Percentiles rank a stretch among this genome's conserved stretches.
These are phyloP conservation scores for Mayamaea pseudoterrestris DNA, from an alignment of 108 stramenopile species.

Conservation along the genomic window DNA sequence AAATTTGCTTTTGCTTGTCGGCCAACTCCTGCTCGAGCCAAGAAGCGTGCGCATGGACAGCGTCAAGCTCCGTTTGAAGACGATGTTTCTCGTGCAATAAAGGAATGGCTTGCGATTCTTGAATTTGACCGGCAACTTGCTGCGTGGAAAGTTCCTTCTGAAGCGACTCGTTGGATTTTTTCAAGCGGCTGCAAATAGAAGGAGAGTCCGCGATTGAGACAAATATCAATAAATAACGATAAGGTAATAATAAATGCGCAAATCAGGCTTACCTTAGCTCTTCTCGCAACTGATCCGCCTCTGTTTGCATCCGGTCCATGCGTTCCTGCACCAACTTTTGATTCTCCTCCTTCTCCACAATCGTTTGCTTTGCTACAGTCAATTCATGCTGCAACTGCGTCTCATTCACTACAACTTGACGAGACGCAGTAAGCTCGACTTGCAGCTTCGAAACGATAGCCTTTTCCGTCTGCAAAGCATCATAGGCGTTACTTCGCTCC, in stretches of 20 bases:
- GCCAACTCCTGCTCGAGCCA: constrained; percentile 57
- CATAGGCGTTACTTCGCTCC: constrained; percentile 1
- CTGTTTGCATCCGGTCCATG: constrained; percentile 32
- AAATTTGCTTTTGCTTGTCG: constrained; percentile 17
- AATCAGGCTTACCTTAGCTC: constrained; percentile 52
- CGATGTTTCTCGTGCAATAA: constrained; percentile 53
- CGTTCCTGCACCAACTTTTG: constrained; percentile 13
- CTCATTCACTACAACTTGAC: constrained; percentile 11
- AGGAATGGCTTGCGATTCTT: constrained; percentile 47
- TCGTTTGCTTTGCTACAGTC: neutral
- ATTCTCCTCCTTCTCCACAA: constrained; percentile 5
- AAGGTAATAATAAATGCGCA: constrained; percentile 4
- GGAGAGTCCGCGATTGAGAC: constrained; percentile 2
- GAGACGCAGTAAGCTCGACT: constrained; percentile 1
- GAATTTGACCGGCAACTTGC: constrained; percentile 36
- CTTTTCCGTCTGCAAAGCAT: neutral
- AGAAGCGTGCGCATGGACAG: constrained; percentile 41
- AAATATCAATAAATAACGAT: constrained; percentile 1
- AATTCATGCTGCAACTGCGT: constrained; percentile 13
- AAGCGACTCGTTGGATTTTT: constrained; percentile 34
- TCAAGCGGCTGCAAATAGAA: constrained; percentile 35
- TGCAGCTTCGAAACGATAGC: neutral
- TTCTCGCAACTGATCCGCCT: constrained; percentile 45
- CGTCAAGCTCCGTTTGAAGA: constrained; percentile 52
- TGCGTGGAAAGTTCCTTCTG: constrained; percentile 25